Conservation (phyloP, 306 rosid genomes). For the Erythrophleum fordii region DNA sequence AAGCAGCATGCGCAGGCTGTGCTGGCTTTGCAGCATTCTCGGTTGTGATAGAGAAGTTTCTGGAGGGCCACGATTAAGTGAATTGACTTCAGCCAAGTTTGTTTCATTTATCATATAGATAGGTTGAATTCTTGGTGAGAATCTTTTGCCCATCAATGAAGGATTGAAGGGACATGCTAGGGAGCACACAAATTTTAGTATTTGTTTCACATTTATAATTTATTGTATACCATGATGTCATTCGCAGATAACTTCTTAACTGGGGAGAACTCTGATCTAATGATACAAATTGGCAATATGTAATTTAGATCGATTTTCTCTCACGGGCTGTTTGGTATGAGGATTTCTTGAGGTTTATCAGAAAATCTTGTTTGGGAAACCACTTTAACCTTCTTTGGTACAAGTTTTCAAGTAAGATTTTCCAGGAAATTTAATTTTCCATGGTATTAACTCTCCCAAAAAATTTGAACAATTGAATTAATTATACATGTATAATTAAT, state of each 20-base stretch:
- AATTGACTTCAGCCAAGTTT: conserved; percentile 32
- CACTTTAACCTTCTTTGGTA: background rate
- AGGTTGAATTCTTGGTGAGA: background rate
- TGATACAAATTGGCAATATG: conserved; percentile 10
- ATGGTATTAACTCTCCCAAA: background rate
- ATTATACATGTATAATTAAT: too few species aligned
- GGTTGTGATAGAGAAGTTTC: conserved; percentile 79
- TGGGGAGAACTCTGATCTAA: conserved; percentile 32
- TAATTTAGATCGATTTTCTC: conserved; percentile 3
- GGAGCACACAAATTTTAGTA: background rate
- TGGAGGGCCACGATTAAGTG: conserved; percentile 73
- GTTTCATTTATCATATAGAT: background rate
- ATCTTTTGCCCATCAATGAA: background rate
- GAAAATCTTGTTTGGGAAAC: background rate
- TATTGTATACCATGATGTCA: conserved; percentile 32
- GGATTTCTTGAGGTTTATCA: background rate
- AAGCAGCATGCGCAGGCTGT: conserved; percentile 90
- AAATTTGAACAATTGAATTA: too few species aligned
- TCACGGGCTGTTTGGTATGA: too few species aligned
- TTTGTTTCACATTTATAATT: conserved; percentile 26
- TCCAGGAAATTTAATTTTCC: background rate
- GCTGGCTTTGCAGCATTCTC: conserved; percentile 97
- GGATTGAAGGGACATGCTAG: conserved; percentile 6
- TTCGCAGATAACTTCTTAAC: background rate
- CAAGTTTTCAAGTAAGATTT: background rate